A percentile compares a stretch with the other conserved stretches of the same genome.
phyloP scores from a whole-genome alignment of 495 filamentous ascomycete species.

The Podospora conica region DNA sequence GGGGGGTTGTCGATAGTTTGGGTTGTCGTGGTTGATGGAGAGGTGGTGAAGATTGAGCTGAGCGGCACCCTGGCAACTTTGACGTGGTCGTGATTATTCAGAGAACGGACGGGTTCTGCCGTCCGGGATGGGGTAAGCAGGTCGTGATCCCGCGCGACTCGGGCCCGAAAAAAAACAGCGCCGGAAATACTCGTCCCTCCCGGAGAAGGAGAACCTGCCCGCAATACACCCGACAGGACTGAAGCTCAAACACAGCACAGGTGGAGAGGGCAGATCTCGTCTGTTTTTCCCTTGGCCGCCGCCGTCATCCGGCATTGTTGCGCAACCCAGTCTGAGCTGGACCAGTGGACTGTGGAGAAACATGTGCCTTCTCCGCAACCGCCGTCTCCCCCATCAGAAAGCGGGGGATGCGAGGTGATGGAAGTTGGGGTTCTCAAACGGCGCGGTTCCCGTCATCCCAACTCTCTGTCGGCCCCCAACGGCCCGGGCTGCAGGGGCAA shows the following conservation, averaged over 20 bases:
- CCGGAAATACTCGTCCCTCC: not conserved
- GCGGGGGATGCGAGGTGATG: not conserved
- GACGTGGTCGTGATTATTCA: slow-evolving; percentile 6
- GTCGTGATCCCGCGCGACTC: not conserved
- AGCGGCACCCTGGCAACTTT: slow-evolving; percentile 2
- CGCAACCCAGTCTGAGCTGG: not conserved
- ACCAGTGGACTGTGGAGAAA: not conserved
- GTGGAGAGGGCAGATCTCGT: not conserved
- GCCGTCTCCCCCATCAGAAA: slow-evolving; percentile 1
- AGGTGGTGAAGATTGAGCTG: not conserved
- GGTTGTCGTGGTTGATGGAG: not conserved
- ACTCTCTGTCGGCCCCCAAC: slow-evolving; percentile 7
- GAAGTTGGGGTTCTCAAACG: not conserved
- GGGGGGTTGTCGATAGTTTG: not conserved
- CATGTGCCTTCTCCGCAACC: not conserved
- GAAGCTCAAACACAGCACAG: too few relatives aligned
- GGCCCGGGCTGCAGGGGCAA: slow-evolving; percentile 10
- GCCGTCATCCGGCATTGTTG: not conserved
- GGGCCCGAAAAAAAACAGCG: not conserved
- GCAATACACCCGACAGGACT: too few relatives aligned
- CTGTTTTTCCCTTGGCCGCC: not conserved
- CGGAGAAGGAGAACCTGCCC: too few relatives aligned
- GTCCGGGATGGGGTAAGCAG: slow-evolving; percentile 1
- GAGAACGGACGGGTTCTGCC: slow-evolving; percentile 13
- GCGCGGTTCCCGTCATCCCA: slow-evolving; percentile 6